Evolutionary conservation across 169 alveolate genomes (phyloP).

Genomic region (Cryptosporidium parvum): DNA sequence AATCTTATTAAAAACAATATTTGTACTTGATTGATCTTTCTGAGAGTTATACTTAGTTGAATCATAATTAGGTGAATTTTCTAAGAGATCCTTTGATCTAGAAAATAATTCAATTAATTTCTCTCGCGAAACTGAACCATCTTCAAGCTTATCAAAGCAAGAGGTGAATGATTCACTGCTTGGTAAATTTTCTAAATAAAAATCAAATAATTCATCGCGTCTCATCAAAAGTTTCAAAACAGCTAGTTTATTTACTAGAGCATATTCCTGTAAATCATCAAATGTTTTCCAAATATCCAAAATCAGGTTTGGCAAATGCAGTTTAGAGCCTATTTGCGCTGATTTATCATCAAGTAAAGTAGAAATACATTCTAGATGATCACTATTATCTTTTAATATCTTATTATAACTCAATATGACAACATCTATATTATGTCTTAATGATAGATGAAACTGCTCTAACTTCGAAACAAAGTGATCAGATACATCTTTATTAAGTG

Average conservation of each 20-base stretch:
- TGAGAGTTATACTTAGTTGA: not conserved
- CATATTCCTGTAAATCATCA: constrained; percentile 85
- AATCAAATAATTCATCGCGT: constrained; percentile 84
- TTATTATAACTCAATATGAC: constrained; percentile 78
- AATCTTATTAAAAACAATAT: constrained; percentile 17
- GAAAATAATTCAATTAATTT: constrained; percentile 57
- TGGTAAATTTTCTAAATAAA: constrained; percentile 76
- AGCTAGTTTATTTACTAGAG: constrained; percentile 84
- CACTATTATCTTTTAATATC: constrained; percentile 75
- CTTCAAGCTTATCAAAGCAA: constrained; percentile 78
- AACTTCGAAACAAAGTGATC: constrained; percentile 9
- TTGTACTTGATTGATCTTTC: not conserved
- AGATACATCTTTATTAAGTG: constrained; percentile 51
- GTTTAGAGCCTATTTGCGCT: constrained; percentile 74
- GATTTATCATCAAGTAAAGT: constrained; percentile 76
- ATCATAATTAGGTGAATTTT: not conserved
- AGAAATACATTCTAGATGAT: constrained; percentile 77
- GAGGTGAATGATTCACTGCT: constrained; percentile 4
- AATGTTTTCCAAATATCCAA: constrained; percentile 84
- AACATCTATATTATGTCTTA: constrained; percentile 80
- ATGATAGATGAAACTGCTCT: constrained; percentile 78
- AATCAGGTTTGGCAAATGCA: constrained; percentile 82
- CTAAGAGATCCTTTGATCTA: constrained; percentile 6
- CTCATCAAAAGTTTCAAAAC: constrained; percentile 85
- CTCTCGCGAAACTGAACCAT: constrained; percentile 78